Base-by-base conservation (phyloP, 202 grass and related monocot genomes). In the Alloteropsis angusta region DNA sequence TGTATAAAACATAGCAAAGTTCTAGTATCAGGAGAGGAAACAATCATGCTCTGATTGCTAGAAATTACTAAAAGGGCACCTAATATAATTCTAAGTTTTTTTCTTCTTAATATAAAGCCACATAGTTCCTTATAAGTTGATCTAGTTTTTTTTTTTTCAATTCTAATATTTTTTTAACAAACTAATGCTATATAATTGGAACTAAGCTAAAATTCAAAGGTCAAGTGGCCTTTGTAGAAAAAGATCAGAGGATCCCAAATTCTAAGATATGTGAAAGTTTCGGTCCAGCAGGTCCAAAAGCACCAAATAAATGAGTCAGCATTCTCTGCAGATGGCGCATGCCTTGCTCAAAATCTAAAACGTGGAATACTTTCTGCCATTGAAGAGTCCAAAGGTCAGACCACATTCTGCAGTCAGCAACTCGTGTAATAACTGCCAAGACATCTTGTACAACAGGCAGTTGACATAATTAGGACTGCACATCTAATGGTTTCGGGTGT, bases 321-420 rank as follows among this genome's bases (percentile, higher is more conserved):
- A 53, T 80, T 81, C 86, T 52, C 77, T 65, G 49, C 72, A 85
- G 65, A 77, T 81, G 77, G 12, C 23, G 47, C 77, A 78, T 48
- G 58, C 38, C 47, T 77, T 72, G 52, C 30, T 43, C 12, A 50
- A 87, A 81, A n/a, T 88, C 48, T 72, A 77, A 88, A 85, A 77
- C 82, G 72, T 85, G 87, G 42, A 60, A 47, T 77, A 67, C 58
- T 18, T 77, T 72, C 69, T 66, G 48, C 26, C 55, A 22, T 26
- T 44, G 37, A 71, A 41, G 56, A 30, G 47, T 37, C 38, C 26
- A 69, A 80, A 64, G 19, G 63, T 77, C 60, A 74, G 30, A 72
- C 30, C 47, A 65, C 56, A 59, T 59, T 66, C 44, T 18, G 22
- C 22, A 65, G 82, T 85, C 48, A 85, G 41, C 36, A 54, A 28